A percentile compares a stretch with the other conserved stretches of the same genome.
phyloP scores from a whole-genome alignment of 495 filamentous ascomycete species.

The Hypoxylon cercidicola region DNA sequence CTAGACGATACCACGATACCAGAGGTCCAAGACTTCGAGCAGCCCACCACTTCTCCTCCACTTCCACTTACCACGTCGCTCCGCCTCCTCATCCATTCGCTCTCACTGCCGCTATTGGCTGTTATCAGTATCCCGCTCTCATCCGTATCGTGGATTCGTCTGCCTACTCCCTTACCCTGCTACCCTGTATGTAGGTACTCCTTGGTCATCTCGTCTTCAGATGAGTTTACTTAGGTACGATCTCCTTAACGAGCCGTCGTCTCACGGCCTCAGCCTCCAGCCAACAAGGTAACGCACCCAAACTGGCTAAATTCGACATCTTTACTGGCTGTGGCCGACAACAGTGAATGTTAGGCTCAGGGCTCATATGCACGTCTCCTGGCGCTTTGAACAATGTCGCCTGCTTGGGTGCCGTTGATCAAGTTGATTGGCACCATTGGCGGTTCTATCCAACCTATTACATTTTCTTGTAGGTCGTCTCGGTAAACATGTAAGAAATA shows the following conservation, averaged over 20 bases:
- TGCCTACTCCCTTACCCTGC: constrained; percentile 5
- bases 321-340: constrained; percentile 10
- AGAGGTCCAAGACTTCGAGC: constrained; percentile 39
- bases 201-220: constrained; percentile 32
- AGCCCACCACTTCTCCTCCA: constrained; percentile 29
- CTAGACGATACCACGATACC: constrained; percentile 33
- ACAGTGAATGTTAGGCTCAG: constrained; percentile 12
- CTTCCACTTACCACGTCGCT: constrained; percentile 28
- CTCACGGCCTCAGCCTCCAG: constrained; percentile 33
- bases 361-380: constrained; percentile 30
- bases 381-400: constrained; percentile 16
- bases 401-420: constrained; percentile 3
- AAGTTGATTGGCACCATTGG: constrained; percentile 2
- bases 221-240: constrained; percentile 22
- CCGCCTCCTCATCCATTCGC: constrained; percentile 30
- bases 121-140: constrained; percentile 25
- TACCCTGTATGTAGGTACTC: constrained; percentile 8
- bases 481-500: constrained; percentile 2
- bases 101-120: constrained; percentile 29
- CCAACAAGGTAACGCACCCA: constrained; percentile 28
- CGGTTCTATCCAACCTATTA: constrained; percentile 13
- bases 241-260: constrained; percentile 22
- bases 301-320: constrained; percentile 29
- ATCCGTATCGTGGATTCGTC: constrained; percentile 35
- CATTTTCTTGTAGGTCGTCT: constrained; percentile 6